These are phyloP conservation scores for Fusarium sp. DNA, from an alignment of 2,329 filamentous ascomycete genomes.

Conservation along the genomic window DNA sequence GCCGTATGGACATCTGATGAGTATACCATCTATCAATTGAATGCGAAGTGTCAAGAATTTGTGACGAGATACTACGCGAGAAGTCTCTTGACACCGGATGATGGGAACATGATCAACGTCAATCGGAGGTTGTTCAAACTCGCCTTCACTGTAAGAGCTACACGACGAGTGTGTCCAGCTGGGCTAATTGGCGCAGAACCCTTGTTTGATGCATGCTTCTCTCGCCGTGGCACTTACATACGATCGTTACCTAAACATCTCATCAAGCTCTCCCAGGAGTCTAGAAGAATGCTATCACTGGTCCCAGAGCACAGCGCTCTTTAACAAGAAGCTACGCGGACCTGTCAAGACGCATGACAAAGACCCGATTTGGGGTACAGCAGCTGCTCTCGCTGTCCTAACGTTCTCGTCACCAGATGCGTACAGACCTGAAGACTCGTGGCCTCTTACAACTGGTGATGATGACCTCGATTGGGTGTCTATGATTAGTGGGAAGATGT, in stretches of 20 bases:
- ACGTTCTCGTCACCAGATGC: constrained; percentile 54
- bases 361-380: constrained; percentile 59
- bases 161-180: fast-evolving
- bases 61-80: constrained; percentile 51
- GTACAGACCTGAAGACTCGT: constrained; percentile 43
- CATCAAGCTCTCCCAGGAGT: constrained; percentile 37
- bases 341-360: constrained; percentile 49
- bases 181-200: constrained; percentile 45
- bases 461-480: constrained; percentile 50
- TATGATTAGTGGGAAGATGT: constrained; percentile 50
- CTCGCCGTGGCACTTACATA: constrained; percentile 55
- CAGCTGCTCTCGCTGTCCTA: constrained; percentile 53
- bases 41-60: constrained; percentile 54
- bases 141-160: constrained; percentile 50
- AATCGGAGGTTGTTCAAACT: constrained; percentile 52
- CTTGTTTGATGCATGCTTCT: constrained; percentile 58
- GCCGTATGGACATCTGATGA: constrained; percentile 49
- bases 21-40: constrained; percentile 48
- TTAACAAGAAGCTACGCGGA: constrained; percentile 50
- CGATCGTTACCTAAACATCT: constrained; percentile 46
- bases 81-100: constrained; percentile 50
- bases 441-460: constrained; percentile 44
- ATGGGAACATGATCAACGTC: constrained; percentile 50
- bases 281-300: constrained; percentile 56
- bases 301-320: constrained; percentile 52